These are phyloP conservation scores for Rhazya stricta DNA, from an alignment of 257 asterid species.

Conservation along the genomic window DNA sequence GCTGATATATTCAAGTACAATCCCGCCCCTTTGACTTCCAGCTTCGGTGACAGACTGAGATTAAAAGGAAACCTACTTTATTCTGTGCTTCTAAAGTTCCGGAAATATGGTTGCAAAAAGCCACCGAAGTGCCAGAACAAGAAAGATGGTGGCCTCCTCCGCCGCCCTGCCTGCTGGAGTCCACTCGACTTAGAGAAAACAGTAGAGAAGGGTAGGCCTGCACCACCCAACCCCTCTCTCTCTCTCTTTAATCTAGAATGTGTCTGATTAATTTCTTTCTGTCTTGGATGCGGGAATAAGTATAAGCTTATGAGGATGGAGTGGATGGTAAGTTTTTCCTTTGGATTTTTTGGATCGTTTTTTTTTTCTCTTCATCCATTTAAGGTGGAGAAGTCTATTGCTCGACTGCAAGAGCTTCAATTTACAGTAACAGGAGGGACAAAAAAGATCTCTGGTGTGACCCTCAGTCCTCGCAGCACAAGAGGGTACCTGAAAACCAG, in stretches of 20 bases:
- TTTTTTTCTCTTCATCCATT: not conserved
- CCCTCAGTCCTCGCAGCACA: slow-evolving; percentile 61
- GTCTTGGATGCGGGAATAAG: no score
- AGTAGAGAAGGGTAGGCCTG: slow-evolving; percentile 52
- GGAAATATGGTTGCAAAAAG: slow-evolving; percentile 78
- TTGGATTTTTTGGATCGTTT: not conserved
- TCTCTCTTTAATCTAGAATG: not conserved
- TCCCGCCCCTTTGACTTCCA: slow-evolving; percentile 20
- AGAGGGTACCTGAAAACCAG: slow-evolving; percentile 46
- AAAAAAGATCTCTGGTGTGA: slow-evolving; percentile 50
- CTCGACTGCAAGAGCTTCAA: slow-evolving; percentile 88
- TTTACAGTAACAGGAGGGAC: slow-evolving; percentile 58
- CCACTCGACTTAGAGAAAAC: slow-evolving; percentile 70
- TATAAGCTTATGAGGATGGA: no score
- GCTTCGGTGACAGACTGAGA: slow-evolving; percentile 11
- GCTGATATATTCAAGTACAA: slow-evolving; percentile 2
- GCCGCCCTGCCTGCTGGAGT: slow-evolving; percentile 49
- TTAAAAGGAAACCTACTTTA: slow-evolving; percentile 12
- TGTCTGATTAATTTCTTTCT: no score
- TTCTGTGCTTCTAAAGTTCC: not conserved
- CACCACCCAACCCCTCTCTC: no score
- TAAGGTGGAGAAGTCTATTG: slow-evolving; percentile 89
- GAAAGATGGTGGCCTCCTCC: slow-evolving; percentile 29
- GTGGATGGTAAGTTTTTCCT: no score
- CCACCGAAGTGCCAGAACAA: slow-evolving; percentile 52